phyloP scores from a whole-genome alignment of 2,329 filamentous ascomycete species.

The Cladosporium sp. region DNA sequence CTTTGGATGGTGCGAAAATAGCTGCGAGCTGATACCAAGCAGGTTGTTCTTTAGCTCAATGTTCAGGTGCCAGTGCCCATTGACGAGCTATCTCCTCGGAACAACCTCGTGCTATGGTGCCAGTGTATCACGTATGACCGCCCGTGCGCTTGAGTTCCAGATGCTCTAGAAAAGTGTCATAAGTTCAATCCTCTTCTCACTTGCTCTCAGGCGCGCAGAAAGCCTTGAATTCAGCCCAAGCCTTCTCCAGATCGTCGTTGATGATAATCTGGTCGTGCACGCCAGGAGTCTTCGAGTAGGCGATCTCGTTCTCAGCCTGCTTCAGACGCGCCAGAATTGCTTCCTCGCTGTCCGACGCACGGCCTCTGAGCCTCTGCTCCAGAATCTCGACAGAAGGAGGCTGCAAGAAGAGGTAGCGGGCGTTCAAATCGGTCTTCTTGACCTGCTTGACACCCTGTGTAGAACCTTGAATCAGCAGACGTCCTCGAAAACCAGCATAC shows the following conservation, averaged over 20 bases:
- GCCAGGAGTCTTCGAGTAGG: conserved; percentile 64
- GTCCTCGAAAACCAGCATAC: neutral
- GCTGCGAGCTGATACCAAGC: too few species aligned
- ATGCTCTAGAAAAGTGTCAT: too few species aligned
- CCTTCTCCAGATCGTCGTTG: conserved; percentile 60
- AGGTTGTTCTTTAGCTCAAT: too few species aligned
- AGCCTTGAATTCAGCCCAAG: conserved; percentile 47
- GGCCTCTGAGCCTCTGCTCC: conserved; percentile 67
- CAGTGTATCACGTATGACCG: too few species aligned
- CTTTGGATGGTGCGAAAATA: too few species aligned
- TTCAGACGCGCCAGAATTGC: conserved; percentile 63
- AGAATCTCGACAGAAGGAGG: conserved; percentile 72
- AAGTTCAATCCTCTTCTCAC: too few species aligned
- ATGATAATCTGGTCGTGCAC: conserved; percentile 63
- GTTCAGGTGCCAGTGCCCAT: too few species aligned
- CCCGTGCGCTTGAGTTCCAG: too few species aligned
- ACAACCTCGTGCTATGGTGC: too few species aligned
- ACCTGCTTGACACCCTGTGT: conserved; percentile 83
- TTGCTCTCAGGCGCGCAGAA: conserved; percentile 28
- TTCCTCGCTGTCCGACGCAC: conserved; percentile 75
- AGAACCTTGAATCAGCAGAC: neutral
- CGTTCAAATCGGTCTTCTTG: conserved; percentile 67
- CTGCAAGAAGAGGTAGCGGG: conserved; percentile 79
- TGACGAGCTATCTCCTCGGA: too few species aligned
- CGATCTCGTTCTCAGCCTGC: conserved; percentile 71